A percentile compares a stretch with the other conserved stretches of the same genome.
These are phyloP conservation scores for Metschnikowia santaceciliae DNA, from an alignment of 805 yeast genomes.

Conservation along the genomic window DNA sequence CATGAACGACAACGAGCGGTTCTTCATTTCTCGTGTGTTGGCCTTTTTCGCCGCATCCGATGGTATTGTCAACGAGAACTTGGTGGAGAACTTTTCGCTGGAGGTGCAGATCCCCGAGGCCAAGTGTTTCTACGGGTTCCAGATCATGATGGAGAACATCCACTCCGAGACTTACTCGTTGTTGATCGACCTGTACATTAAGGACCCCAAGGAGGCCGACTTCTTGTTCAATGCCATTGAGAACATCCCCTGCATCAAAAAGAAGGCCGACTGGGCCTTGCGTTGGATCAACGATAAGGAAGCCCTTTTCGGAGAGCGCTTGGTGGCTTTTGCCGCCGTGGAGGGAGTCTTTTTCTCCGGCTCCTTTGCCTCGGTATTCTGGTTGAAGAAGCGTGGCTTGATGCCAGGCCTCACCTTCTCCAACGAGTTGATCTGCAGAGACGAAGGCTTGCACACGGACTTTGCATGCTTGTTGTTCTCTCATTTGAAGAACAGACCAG, in stretches of 20 bases:
- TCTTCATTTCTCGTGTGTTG: slow-evolving; percentile 83
- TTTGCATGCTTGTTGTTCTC: slow-evolving; percentile 94
- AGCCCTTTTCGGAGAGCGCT: slow-evolving; percentile 90
- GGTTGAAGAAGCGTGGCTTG: slow-evolving; percentile 98
- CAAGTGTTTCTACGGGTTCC: slow-evolving; percentile 98
- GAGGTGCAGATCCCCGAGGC: slow-evolving; percentile 98
- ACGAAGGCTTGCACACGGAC: slow-evolving; percentile 98
- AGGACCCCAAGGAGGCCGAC: slow-evolving; percentile 91
- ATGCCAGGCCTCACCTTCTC: slow-evolving; percentile 99
- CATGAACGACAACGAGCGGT: slow-evolving; percentile 88
- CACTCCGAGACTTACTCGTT: slow-evolving; percentile 97
- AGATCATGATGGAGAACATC: slow-evolving; percentile 99
- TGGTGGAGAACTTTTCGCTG: slow-evolving; percentile 95
- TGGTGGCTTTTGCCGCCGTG: slow-evolving; percentile 97
- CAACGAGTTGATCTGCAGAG: slow-evolving; percentile 95
- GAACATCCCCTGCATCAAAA: slow-evolving; percentile 91
- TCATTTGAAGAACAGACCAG: slow-evolving; percentile 88
- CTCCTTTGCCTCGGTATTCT: slow-evolving; percentile 95
- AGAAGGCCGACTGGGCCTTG: slow-evolving; percentile 98
- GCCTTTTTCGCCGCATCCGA: slow-evolving; percentile 99
- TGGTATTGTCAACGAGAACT: slow-evolving; percentile 96
- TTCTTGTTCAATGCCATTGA: slow-evolving; percentile 93
- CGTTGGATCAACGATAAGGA: slow-evolving; percentile 91
- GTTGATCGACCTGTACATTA: slow-evolving; percentile 90
- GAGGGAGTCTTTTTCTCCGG: slow-evolving; percentile 99